Base-by-base conservation (phyloP, 768 basidiomycete species). In the Rhizopogon vesiculosus region DNA sequence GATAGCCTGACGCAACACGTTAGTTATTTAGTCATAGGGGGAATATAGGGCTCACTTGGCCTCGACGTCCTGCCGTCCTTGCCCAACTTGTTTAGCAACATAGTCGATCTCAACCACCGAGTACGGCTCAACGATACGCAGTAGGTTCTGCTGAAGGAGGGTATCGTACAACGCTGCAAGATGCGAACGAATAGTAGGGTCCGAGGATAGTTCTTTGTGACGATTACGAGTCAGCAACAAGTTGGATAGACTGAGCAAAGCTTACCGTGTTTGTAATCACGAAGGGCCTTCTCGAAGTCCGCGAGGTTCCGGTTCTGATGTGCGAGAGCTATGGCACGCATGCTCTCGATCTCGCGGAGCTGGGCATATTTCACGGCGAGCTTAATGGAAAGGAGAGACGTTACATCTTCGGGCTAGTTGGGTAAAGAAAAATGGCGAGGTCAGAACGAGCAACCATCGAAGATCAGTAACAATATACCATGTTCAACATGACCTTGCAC, bases 401-500 rank as follows among this genome's bases (percentile, higher is more conserved):
- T 88, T 2, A 98, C 92, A 64, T 99, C 97, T 68, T 98, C 96
- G 0, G 95, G 88, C 94, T 98, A 43, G 54, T 44, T 42, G 19
- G 39, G 13, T n/a, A n/a, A 25, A 28, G 10, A 43, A 28, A 13
- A 54, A 49, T 28, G 41, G 29, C 55, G 33, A 6, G 33, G 29
- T 58, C 8, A 46, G 40, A 25, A 42, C 15, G 9, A 42, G 33
- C 15, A 33, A 5, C 12, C 10, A 45, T 35, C 42, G 3, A 19
- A 19, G 16, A n/a, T 28, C 5, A 29, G 41, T 51, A 19, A 28
- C 15, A 45, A 78, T 86, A 60, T 57, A 96, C 95, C 66, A 96
- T 70, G 65, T 93, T 93, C 59, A 98, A 77, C 96, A 99, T 99
- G 67, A 99, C 87, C 69, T 99, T 98, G 72, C 97, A 99, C 44